Evolutionary conservation across 805 yeast species (phyloP), one percentile per base, ranked within the genome.

Genomic region (Wickerhamiella lipophila): DNA sequence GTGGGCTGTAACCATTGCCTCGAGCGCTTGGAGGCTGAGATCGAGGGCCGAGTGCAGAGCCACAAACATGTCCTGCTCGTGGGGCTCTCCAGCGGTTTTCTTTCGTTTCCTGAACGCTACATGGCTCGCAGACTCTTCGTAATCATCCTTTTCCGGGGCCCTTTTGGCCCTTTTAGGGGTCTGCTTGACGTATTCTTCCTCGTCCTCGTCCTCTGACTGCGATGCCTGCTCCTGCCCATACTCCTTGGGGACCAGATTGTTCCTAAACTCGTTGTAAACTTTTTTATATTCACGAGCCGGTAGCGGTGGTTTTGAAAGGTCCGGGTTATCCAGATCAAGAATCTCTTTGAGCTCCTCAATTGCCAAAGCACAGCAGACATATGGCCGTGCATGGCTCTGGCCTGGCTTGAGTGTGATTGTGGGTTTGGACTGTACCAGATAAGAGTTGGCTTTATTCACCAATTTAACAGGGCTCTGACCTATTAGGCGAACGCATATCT

Each of bases 1-100:
- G 49, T 55, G 62, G 2, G 64, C 65, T 11, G 53, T 51, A 6
- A 51, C 48, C 8, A 64, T 56, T 6, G 58, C 55, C 7, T 51
- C 50, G 1, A 45, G 38, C 5, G 36, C 27, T 3, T 25, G 26
- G 3, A 27, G 21, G n/a, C 23, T 29, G 3, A 45, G 23, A 7
- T 35, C 48, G 21, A 45, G 48, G 18, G 15, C 13, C 25, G 26
- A n/a, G 13, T 27, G 35, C 2, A 45, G 42, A 3, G n/a, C 15
- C 29, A 12, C 35, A 19, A 45, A 36, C 21, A 45, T 27, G n/a
- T 26, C 15, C 13, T 36, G 21, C 36, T 36, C 48, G 21, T 45
- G 27, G 13, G 34, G 41, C 26, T 45, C 48, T 15, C 25, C 40
- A 11, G 36, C 22, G 30, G 21, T 4, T 53, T 51, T 23, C 25